Evolutionary conservation across 139 green algal species (phyloP), one percentile per base, ranked within the genome.

Genomic region (Yamagishiella unicocca): DNA sequence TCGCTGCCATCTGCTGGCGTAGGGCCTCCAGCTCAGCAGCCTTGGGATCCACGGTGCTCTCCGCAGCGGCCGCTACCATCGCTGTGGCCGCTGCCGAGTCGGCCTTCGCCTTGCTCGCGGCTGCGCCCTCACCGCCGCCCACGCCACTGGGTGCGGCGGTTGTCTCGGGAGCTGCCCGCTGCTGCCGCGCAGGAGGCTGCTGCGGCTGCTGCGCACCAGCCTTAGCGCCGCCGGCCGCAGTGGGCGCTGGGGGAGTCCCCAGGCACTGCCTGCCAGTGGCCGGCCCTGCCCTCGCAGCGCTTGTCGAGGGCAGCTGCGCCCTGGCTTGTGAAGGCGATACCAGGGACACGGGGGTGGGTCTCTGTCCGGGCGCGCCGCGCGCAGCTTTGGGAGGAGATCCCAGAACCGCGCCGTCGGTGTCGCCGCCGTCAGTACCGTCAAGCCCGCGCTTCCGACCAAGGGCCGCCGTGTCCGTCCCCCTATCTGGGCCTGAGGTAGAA

Each of bases 371-470:
- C 9, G 64, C 2, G 24, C 62, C 62, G 29, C 80, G 80, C 7
- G 62, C 43, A 10, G 35, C 62, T 35, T 86, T 86, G 43, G 80
- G 64, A 10, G 80, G 80, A 19, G 80, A 86, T 4, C 62, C 80
- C 17, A 86, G 31, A 5, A 64, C 33, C 2, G 31, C 64, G 0
- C 31, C 66, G 21, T 86, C 31, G 2, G n/a, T 17, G 21, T 67
- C 64, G 29, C n/a, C 43, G 31, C n/a, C 61, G 7, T 54, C 68
- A 2, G 17, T 25, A 31, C 45, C 80, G 27, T 86, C 80, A 22
- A 40, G 43, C 5, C 80, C 80, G 29, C 80, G 80, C 64, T 86
- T 86, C n/a, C 64, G 25, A 31, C 79, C 79, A 29, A 35, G 24
- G 1, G 43, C 75, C 50, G 70, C 22, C 42, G 72, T 46, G 72